Conservation (phyloP, 805 yeast species). For the Pichia heedii region DNA sequence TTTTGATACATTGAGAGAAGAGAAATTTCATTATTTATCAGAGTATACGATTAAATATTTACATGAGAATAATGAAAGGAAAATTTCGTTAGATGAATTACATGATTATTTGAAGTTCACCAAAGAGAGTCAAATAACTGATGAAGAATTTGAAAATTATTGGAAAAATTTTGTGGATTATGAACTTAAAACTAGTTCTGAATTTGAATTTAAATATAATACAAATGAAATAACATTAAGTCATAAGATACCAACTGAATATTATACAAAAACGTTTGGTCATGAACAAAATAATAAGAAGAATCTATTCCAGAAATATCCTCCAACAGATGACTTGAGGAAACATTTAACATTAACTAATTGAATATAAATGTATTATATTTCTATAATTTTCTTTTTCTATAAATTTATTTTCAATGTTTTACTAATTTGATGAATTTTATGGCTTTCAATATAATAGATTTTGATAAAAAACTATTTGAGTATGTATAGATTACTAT, state of each 20-base stretch:
- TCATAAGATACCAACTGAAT: constrained; percentile 33
- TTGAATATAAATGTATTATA: neutral
- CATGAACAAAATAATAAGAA: constrained; percentile 3
- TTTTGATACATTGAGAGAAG: constrained; percentile 64
- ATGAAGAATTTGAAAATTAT: constrained; percentile 63
- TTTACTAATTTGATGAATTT: no score
- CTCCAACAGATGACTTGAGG: constrained; percentile 7
- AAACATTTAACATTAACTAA: constrained; percentile 1
- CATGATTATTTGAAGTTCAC: constrained; percentile 52
- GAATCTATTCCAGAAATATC: constrained; percentile 6
- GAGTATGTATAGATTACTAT: no score
- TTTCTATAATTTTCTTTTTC: neutral
- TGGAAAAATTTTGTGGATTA: constrained; percentile 48
- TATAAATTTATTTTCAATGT: no score
- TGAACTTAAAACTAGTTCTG: constrained; percentile 30
- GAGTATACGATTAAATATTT: constrained; percentile 58
- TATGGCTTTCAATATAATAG: no score
- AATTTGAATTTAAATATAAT: constrained; percentile 56
- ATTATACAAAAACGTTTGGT: constrained; percentile 7
- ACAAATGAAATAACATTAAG: constrained; percentile 29
- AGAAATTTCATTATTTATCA: constrained; percentile 55
- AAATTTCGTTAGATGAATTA: constrained; percentile 61
- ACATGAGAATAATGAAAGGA: constrained; percentile 58
- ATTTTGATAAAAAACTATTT: no score
- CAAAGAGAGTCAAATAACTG: constrained; percentile 34